Conservation (phyloP, 441 rosid species). For the Manihot esculenta region DNA sequence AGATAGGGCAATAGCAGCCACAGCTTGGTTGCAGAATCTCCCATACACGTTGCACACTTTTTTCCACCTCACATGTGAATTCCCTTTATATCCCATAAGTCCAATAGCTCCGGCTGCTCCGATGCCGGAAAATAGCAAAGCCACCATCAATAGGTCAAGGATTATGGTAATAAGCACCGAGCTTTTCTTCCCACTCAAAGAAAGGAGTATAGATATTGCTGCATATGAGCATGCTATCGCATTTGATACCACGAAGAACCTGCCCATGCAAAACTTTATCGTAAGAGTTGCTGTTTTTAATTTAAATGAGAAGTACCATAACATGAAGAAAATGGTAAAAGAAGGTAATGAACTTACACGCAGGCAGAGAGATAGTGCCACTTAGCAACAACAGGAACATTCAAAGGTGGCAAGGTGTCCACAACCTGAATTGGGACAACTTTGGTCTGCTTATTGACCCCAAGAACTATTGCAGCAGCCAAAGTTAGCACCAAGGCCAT, state of each 20-base stretch:
- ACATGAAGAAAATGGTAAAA: too few relatives aligned
- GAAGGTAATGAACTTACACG: constrained; percentile 41
- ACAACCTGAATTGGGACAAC: constrained; percentile 40
- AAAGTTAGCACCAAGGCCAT: constrained; percentile 52
- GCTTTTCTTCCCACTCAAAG: constrained; percentile 31
- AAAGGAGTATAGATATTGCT: constrained; percentile 39
- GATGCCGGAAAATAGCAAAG: constrained; percentile 49
- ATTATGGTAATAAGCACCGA: constrained; percentile 23
- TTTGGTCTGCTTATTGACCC: constrained; percentile 52
- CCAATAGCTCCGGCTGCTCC: constrained; percentile 69
- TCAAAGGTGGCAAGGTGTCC: constrained; percentile 50
- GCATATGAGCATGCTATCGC: constrained; percentile 61
- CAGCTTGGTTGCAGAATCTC: constrained; percentile 48
- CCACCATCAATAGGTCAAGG: constrained; percentile 52
- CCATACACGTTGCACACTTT: constrained; percentile 62
- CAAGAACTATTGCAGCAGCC: constrained; percentile 51
- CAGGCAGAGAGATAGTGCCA: constrained; percentile 67
- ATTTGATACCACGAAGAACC: constrained; percentile 61
- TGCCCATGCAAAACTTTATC: constrained; percentile 6
- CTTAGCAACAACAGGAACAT: constrained; percentile 53
- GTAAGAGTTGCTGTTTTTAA: too few relatives aligned
- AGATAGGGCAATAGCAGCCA: constrained; percentile 39
- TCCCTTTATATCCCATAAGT: constrained; percentile 58
- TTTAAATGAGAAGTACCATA: too few relatives aligned
- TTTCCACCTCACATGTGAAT: constrained; percentile 64